These are phyloP conservation scores for Ammopiptanthus mongolicus DNA, from an alignment of 306 rosid species.

Conservation along the genomic window DNA sequence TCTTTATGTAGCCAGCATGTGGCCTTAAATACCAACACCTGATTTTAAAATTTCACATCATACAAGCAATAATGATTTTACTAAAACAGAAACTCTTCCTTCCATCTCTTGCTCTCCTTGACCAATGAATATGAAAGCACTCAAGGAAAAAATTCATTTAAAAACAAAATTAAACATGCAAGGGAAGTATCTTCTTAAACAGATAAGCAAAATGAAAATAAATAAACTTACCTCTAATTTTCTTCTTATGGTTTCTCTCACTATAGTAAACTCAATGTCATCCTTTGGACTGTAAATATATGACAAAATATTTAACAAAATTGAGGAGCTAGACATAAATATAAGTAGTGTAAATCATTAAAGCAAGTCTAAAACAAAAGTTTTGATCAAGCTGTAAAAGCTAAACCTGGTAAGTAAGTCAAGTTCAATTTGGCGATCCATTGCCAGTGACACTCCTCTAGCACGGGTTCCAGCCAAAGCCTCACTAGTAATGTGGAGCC, in stretches of 20 bases:
- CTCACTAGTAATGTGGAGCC: constrained; percentile 70
- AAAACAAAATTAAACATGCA: constrained; percentile 6
- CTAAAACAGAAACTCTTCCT: not conserved
- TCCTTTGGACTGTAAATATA: constrained; percentile 65
- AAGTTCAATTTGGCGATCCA: constrained; percentile 73
- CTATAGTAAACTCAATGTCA: constrained; percentile 87
- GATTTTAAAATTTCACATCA: not conserved
- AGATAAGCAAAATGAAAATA: not conserved
- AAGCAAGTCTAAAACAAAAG: not conserved
- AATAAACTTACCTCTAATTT: constrained; percentile 71
- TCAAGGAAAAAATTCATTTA: not conserved
- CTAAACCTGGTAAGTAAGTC: constrained; percentile 89
- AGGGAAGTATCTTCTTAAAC: not conserved
- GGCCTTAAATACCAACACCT: not conserved
- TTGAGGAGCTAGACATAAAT: not conserved
- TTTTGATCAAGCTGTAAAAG: constrained; percentile 10
- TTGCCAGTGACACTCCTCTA: constrained; percentile 59
- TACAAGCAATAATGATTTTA: not conserved
- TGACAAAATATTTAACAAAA: constrained; percentile 4
- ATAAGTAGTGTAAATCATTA: not conserved
- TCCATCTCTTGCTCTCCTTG: not conserved
- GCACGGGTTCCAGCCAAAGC: constrained; percentile 99
- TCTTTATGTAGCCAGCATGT: not conserved
- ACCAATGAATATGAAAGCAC: constrained; percentile 2
- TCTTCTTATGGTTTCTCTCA: constrained; percentile 70